Base-by-base conservation (phyloP, 148 eudicot species). In the Camellia granthamiana region DNA sequence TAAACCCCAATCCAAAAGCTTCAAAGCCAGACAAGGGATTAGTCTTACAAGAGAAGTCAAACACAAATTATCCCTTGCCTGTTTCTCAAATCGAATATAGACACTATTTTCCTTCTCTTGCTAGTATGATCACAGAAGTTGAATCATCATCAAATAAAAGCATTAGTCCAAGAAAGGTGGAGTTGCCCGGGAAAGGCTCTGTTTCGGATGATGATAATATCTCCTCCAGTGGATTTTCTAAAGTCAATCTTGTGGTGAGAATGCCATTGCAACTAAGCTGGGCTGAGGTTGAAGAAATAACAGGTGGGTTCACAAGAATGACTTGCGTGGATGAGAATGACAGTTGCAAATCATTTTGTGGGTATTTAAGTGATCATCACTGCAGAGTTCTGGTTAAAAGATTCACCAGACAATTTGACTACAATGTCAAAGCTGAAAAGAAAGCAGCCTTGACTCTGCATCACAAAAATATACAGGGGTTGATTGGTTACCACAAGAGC, bases 211-310 rank as follows among this genome's bases (percentile, higher is more conserved):
- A 64, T 10, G 68, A 64, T 7, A 78, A 59, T 9, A 19, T 16
- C 5, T 5, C 47, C 66, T 46, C n/a, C 41, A 9, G 8, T 1
- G 42, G 42, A 54, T 10, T 55, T 42, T 56, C 55, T 43, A 7
- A 78, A 41, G 54, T 11, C 41, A 69, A 78, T n/a, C 47, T 67
- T 9, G 64, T 59, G 8, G 14, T 18, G 47, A 59, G 54, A 56
- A 38, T 55, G 74, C 64, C 75, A 54, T 5, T 78, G 75, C 4
- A 75, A 81, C 55, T 81, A 81, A 81, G 79, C 65, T 81, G 78
- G 79, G 79, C 64, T 54, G 49, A 58, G 79, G 58, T 81, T 9
- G 21, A 54, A 42, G 83, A 81, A n/a, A 67, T 75, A 42, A 81
- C 83, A 66, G 30, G 65, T 6, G 73, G 47, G 16, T 80, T 80